phyloP scores from a whole-genome alignment of 1,139 yeast genomes.

The Yamadazyma diospyri region DNA sequence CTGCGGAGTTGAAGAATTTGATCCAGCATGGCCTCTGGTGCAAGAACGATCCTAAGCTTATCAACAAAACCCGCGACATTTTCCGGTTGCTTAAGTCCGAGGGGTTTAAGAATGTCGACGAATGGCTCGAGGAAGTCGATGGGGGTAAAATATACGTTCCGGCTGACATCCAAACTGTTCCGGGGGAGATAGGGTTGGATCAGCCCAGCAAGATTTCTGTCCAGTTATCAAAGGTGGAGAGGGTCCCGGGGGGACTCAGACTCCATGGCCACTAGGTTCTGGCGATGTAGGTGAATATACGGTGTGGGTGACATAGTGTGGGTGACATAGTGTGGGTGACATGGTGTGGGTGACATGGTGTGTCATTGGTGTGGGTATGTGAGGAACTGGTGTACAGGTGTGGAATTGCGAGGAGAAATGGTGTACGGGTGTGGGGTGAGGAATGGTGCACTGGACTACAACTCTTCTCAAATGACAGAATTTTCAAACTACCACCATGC shows the following conservation, averaged over 20 bases:
- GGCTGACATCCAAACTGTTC: not conserved
- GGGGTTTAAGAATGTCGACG: slow-evolving; percentile 12
- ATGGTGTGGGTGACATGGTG: too few species aligned
- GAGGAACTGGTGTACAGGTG: too few species aligned
- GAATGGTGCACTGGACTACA: too few species aligned
- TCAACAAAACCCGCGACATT: slow-evolving; percentile 22
- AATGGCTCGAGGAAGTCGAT: slow-evolving; percentile 25
- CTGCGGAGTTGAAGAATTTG: slow-evolving; percentile 23
- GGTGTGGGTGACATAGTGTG: too few species aligned
- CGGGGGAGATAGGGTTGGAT: not conserved
- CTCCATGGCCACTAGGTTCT: not conserved
- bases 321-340: too few species aligned
- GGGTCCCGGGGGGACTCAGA: not conserved
- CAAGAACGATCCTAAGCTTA: slow-evolving; percentile 14
- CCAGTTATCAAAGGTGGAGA: not conserved
- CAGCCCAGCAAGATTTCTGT: not conserved
- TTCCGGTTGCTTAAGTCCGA: slow-evolving; percentile 14
- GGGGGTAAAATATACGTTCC: slow-evolving; percentile 19
- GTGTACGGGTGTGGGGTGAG: too few species aligned
- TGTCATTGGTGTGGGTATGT: too few species aligned
- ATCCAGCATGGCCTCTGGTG: slow-evolving; percentile 33
- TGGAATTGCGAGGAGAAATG: too few species aligned
- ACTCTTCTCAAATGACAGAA: slow-evolving; percentile 3
- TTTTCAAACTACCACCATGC: slow-evolving; percentile 31
- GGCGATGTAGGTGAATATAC: too few species aligned